Evolutionary conservation across 2,329 filamentous ascomycete species (phyloP).

Genomic region (Talaromyces amestolkiae): DNA sequence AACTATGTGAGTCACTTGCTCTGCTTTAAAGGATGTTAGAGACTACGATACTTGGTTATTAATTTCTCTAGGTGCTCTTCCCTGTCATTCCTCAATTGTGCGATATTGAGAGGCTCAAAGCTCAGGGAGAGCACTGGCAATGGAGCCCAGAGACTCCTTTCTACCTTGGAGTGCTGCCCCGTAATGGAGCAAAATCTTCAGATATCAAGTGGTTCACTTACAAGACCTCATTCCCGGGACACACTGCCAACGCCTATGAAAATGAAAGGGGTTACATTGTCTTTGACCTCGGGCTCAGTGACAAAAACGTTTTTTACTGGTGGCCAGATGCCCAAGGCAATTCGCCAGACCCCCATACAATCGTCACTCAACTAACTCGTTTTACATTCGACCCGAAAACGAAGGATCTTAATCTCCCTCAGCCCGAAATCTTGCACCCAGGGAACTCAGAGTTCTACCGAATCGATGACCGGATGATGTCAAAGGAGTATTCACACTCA

Average conservation of each 20-base stretch:
- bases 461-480: constrained; percentile 48
- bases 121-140: constrained; percentile 41
- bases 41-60: neutral
- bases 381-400: constrained; percentile 30
- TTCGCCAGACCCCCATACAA: constrained; percentile 30
- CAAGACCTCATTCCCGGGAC: constrained; percentile 36
- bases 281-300: constrained; percentile 38
- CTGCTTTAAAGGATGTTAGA: neutral
- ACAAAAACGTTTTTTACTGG: constrained; percentile 46
- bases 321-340: constrained; percentile 40
- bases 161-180: constrained; percentile 30
- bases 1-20: constrained; percentile 31
- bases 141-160: constrained; percentile 36
- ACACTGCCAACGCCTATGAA: constrained; percentile 41
- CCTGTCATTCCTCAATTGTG: constrained; percentile 37
- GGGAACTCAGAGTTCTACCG: constrained; percentile 51
- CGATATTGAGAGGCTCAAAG: constrained; percentile 38
- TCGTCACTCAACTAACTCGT: constrained; percentile 26
- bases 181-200: constrained; percentile 24
- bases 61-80: constrained; percentile 32
- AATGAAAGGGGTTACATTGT: constrained; percentile 29
- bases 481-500: constrained; percentile 38
- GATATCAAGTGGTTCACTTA: constrained; percentile 44
- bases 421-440: constrained; percentile 23
- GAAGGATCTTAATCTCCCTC: constrained; percentile 25